Percentiles rank a stretch among this genome's conserved stretches.
phyloP scores from a whole-genome alignment of 768 basidiomycete genomes.

The Russula brevipes region DNA sequence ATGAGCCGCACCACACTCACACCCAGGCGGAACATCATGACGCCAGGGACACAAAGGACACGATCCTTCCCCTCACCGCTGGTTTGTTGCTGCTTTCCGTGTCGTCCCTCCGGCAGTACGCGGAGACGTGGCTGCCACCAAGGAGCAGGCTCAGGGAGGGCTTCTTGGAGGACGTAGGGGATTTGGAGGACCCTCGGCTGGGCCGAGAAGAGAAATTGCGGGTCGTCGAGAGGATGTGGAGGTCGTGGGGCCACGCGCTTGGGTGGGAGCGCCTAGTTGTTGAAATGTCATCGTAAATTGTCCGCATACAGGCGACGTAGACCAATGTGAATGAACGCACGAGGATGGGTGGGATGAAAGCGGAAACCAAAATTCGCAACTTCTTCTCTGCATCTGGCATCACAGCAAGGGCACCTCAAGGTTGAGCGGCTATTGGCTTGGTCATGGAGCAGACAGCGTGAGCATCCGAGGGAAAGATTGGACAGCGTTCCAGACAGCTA shows the following conservation, averaged over 20 bases:
- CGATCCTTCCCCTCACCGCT: constrained; percentile 54
- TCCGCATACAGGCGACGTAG: not conserved
- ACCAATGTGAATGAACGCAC: too few species aligned
- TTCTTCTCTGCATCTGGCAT: too few species aligned
- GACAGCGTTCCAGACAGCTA: too few species aligned
- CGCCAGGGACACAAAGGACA: constrained; percentile 26
- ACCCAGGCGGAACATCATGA: constrained; percentile 5
- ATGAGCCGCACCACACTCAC: constrained; percentile 13
- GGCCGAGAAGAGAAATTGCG: constrained; percentile 65
- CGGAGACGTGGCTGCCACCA: constrained; percentile 48
- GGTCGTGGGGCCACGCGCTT: constrained; percentile 69
- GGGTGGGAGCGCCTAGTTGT: constrained; percentile 46
- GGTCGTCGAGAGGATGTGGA: constrained; percentile 85
- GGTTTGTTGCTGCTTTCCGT: constrained; percentile 72
- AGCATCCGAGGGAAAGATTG: too few species aligned
- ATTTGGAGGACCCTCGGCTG: constrained; percentile 72
- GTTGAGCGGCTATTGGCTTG: too few species aligned
- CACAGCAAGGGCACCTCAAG: too few species aligned
- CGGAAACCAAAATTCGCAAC: too few species aligned
- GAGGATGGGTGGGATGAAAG: too few species aligned
- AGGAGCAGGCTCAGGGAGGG: constrained; percentile 62
- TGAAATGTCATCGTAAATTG: constrained; percentile 4
- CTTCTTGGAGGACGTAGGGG: constrained; percentile 80
- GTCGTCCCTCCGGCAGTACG: constrained; percentile 60
- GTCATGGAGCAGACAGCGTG: too few species aligned